Conservation (phyloP, 1,139 yeast genomes). For the Yamadazyma conglobata region DNA sequence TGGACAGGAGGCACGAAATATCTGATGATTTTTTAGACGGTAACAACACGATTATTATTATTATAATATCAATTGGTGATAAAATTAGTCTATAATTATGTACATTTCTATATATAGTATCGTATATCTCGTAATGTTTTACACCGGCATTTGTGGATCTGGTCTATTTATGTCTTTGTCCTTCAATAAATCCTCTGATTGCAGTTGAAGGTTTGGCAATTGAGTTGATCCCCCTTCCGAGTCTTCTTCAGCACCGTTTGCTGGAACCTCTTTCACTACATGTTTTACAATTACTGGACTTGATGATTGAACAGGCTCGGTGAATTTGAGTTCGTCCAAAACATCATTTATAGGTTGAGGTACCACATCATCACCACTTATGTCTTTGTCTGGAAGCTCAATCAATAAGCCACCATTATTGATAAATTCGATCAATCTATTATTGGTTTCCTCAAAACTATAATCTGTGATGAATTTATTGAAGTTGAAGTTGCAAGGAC, state of each 20-base stretch:
- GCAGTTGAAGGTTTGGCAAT: not conserved
- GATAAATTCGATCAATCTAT: not conserved
- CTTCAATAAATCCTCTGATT: not conserved
- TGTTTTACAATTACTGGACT: conserved; percentile 1
- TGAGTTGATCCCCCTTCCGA: not conserved
- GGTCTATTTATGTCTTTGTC: conserved; percentile 1
- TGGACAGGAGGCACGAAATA: too few relatives aligned
- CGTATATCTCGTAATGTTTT: too few relatives aligned
- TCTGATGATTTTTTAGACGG: too few relatives aligned
- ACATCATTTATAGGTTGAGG: conserved; percentile 2
- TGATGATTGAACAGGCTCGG: not conserved
- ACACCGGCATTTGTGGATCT: too few relatives aligned
- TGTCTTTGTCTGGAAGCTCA: not conserved
- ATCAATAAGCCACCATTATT: not conserved
- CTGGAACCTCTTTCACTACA: not conserved
- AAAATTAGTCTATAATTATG: too few relatives aligned
- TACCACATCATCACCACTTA: not conserved
- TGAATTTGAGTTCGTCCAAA: conserved; percentile 1
- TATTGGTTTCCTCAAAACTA: conserved; percentile 6
- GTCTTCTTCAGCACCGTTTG: conserved; percentile 1
- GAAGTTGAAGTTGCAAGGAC: conserved; percentile 11
- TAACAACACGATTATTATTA: too few relatives aligned
- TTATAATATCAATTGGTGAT: too few relatives aligned
- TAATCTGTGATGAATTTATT: conserved; percentile 8
- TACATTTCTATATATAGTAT: too few relatives aligned